Percentiles rank a stretch among this genome's conserved stretches.
Conservation (phyloP, 2,329 filamentous ascomycete species). For the Pestalotiopsis sp. region DNA sequence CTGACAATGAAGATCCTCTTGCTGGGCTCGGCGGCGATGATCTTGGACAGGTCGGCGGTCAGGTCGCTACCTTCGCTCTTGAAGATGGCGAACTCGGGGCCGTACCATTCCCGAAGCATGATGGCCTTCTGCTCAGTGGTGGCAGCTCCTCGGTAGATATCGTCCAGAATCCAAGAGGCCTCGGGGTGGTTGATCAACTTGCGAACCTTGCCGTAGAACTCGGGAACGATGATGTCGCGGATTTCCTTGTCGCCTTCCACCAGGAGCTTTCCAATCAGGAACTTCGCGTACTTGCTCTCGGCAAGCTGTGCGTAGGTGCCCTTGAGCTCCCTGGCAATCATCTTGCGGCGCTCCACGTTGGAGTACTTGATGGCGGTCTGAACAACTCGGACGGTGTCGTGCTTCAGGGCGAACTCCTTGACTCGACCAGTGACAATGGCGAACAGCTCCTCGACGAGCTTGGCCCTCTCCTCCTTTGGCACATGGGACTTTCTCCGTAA, state of each 20-base stretch:
- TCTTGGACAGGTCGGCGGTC: slow-evolving; percentile 71
- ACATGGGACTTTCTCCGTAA: slow-evolving; percentile 93
- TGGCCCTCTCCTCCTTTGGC: slow-evolving; percentile 82
- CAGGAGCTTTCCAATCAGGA: slow-evolving; percentile 92
- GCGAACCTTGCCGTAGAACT: slow-evolving; percentile 93
- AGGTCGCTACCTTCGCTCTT: slow-evolving; percentile 57
- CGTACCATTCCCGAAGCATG: slow-evolving; percentile 94
- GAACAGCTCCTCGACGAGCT: slow-evolving; percentile 87
- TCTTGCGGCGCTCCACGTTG: slow-evolving; percentile 78
- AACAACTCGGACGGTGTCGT: slow-evolving; percentile 94
- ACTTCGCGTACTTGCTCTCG: slow-evolving; percentile 97
- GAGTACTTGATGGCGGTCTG: slow-evolving; percentile 98
- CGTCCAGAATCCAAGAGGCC: slow-evolving; percentile 96
- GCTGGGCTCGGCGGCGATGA: slow-evolving; percentile 77
- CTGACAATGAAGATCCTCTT: slow-evolving; percentile 88
- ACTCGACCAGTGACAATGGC: slow-evolving; percentile 87
- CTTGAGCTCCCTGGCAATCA: slow-evolving; percentile 84
- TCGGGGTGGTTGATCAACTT: slow-evolving; percentile 95
- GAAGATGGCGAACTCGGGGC: slow-evolving; percentile 86
- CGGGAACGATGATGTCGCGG: slow-evolving; percentile 84
- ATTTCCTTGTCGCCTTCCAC: slow-evolving; percentile 90
- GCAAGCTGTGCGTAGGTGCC: slow-evolving; percentile 83
- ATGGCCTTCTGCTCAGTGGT: slow-evolving; percentile 83
- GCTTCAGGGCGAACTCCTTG: slow-evolving; percentile 97
- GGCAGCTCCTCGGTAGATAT: slow-evolving; percentile 89